These are phyloP conservation scores for Metschnikowia borealis DNA, from an alignment of 805 yeast species.

Conservation along the genomic window DNA sequence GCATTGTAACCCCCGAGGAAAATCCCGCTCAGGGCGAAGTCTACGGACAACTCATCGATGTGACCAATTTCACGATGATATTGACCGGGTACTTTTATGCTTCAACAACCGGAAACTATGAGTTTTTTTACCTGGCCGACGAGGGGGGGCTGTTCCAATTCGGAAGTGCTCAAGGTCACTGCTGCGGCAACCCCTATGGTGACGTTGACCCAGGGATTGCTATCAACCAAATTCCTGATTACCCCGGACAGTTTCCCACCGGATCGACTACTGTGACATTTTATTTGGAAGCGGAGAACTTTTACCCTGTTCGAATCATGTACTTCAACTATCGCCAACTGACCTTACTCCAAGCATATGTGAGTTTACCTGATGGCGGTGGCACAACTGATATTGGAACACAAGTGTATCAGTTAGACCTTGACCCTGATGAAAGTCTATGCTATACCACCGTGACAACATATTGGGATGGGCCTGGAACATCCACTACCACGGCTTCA, in stretches of 20 bases:
- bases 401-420: constrained; percentile 7
- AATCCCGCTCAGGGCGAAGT: background rate
- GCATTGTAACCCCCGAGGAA: background rate
- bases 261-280: background rate
- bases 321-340: constrained; percentile 9
- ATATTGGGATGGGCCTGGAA: constrained; percentile 2
- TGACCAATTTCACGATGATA: background rate
- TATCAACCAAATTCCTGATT: constrained; percentile 8
- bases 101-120: background rate
- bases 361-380: constrained; percentile 8
- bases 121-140: background rate
- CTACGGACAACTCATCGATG: background rate
- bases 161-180: background rate
- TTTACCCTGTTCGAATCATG: constrained; percentile 2
- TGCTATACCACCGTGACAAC: constrained; percentile 7
- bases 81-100: background rate
- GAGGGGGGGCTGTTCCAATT: background rate
- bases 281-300: background rate
- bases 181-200: constrained; percentile 15
- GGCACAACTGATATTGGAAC: constrained; percentile 2
- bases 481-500: constrained; percentile 5
- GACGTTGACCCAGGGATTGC: constrained; percentile 9
- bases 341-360: constrained; percentile 2
- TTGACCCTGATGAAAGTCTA: background rate
- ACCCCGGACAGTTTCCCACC: constrained; percentile 8